Evolutionary conservation across 208 protist genomes (phyloP).

Genomic region (Leishmania tropica): DNA sequence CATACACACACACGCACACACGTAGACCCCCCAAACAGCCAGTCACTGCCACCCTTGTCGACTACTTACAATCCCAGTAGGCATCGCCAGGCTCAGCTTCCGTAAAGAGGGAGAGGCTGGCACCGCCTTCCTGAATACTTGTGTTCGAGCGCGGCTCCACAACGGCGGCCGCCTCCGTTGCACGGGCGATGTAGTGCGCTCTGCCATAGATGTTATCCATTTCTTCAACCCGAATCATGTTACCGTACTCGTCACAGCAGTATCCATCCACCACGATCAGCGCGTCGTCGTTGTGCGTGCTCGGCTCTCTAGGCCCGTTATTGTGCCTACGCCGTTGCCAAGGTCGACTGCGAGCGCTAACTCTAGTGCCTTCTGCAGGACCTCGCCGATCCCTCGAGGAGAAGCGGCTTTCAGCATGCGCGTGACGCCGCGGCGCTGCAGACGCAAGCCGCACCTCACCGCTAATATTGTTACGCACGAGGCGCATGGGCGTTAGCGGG

Average conservation of each 20-base stretch:
- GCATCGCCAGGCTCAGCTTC: not conserved
- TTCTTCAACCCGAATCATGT: not conserved
- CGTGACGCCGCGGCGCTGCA: not conserved
- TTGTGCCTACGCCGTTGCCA: not conserved
- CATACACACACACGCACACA: not conserved
- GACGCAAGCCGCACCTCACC: not conserved
- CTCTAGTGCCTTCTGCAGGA: not conserved
- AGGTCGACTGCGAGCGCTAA: no score
- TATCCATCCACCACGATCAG: conserved; percentile 4
- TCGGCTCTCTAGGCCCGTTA: not conserved
- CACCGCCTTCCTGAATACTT: not conserved
- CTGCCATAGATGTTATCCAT: not conserved
- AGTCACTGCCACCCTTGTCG: not conserved
- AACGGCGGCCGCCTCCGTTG: not conserved
- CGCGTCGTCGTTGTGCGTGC: not conserved
- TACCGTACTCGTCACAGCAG: conserved; percentile 9
- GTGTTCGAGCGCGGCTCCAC: not conserved
- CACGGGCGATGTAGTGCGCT: conserved; percentile 8
- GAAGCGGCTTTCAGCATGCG: not conserved
- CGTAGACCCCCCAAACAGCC: not conserved
- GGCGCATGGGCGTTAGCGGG: not conserved
- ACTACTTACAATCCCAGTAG: not conserved
- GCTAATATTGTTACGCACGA: not conserved
- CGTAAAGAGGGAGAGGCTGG: not conserved
- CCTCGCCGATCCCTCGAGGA: not conserved